phyloP scores from a whole-genome alignment of 2,329 filamentous ascomycete species.

The Ophiostoma ulmi region DNA sequence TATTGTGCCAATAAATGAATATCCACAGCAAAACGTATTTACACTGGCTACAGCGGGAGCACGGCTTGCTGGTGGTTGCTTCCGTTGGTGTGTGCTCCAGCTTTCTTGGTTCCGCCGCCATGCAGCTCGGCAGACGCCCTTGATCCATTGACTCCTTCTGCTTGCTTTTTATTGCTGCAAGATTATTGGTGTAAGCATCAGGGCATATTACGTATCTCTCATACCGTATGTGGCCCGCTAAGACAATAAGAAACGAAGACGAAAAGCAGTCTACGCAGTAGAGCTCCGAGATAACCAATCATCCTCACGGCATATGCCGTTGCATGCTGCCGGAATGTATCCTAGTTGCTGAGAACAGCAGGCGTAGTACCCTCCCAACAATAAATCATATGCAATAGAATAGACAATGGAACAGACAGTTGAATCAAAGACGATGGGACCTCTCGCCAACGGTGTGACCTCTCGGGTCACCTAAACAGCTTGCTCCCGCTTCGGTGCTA shows the following conservation, averaged over 20 bases:
- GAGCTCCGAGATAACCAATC: neutral
- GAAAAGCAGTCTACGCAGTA: neutral
- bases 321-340: neutral
- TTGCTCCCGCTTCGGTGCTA: neutral
- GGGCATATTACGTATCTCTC: neutral
- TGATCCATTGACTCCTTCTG: too few relatives aligned
- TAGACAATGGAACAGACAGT: too few relatives aligned
- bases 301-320: neutral
- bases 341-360: neutral
- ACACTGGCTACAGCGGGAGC: neutral
- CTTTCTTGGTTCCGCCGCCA: neutral
- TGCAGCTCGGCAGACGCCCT: neutral
- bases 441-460: neutral
- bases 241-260: neutral
- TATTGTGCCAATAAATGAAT: neutral
- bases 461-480: neutral
- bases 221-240: conserved; percentile 2
- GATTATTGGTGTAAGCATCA: neutral
- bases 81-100: neutral
- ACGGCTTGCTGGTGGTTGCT: neutral
- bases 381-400: too few relatives aligned
- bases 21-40: neutral
- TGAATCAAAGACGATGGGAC: too few relatives aligned
- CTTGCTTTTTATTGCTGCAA: neutral
- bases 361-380: neutral